phyloP scores from a whole-genome alignment of 768 basidiomycete genomes.

The Serendipita sp. region DNA sequence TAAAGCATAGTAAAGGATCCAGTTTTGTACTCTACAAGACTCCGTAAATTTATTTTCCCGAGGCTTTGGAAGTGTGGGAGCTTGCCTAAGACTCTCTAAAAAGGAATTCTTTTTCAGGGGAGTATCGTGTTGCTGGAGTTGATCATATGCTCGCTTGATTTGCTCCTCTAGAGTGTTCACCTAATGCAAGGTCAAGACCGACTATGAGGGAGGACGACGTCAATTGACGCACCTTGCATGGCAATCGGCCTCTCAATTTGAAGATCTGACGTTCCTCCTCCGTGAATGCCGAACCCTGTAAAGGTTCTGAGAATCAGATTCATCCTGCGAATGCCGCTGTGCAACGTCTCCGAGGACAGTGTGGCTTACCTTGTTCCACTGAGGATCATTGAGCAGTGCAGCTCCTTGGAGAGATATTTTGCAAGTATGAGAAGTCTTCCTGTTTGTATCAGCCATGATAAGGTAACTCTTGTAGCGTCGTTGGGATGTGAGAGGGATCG shows the following conservation, averaged over 20 bases:
- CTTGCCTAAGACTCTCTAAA: slow-evolving; percentile 32
- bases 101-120: slow-evolving; percentile 57
- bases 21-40: slow-evolving; percentile 40
- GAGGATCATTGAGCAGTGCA: slow-evolving; percentile 44
- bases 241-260: slow-evolving; percentile 29
- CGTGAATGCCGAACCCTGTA: slow-evolving; percentile 56
- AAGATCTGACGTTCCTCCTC: slow-evolving; percentile 50
- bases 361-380: slow-evolving; percentile 40
- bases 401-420: slow-evolving; percentile 42
- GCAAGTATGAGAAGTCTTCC: not conserved
- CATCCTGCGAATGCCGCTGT: too few species aligned
- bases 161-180: slow-evolving; percentile 62
- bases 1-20: slow-evolving; percentile 65
- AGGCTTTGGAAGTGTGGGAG: not conserved
- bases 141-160: slow-evolving; percentile 54
- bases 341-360: not conserved
- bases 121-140: slow-evolving; percentile 25
- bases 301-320: not conserved
- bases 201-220: not conserved
- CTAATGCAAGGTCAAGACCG: slow-evolving; percentile 28
- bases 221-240: slow-evolving; percentile 13
- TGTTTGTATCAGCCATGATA: too few species aligned
- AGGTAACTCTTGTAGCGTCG: too few species aligned
- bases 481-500: too few species aligned
- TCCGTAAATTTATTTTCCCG: slow-evolving; percentile 27